phyloP scores from a whole-genome alignment of 345 rosid species.

The Camelina sativa region DNA sequence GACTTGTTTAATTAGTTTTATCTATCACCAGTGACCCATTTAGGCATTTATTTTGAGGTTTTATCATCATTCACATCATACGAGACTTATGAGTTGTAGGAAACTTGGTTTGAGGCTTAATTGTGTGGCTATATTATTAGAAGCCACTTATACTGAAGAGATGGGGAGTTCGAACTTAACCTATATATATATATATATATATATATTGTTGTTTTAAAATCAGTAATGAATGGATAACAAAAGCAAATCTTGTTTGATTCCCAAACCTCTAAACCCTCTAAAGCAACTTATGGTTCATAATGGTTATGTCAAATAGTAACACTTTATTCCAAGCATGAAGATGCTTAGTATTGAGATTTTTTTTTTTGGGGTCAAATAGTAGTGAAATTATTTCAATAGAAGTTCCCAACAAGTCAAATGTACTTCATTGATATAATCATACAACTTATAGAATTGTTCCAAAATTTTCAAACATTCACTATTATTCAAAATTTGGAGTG shows the following conservation, averaged over 20 bases:
- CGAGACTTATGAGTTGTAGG: too few relatives aligned
- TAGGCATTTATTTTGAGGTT: too few relatives aligned
- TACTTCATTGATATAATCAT: neutral
- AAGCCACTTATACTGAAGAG: neutral
- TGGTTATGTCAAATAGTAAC: neutral
- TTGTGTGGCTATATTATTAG: neutral
- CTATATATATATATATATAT: neutral
- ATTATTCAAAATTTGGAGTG: neutral
- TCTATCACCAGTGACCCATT: too few relatives aligned
- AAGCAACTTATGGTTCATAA: too few relatives aligned
- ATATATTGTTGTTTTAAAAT: neutral
- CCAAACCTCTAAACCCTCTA: neutral
- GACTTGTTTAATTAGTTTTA: too few relatives aligned
- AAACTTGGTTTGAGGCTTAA: conserved; percentile 4
- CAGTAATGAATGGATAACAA: neutral
- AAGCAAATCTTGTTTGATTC: neutral
- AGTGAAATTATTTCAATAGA: neutral
- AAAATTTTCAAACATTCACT: neutral
- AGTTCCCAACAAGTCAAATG: neutral
- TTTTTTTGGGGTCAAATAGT: too few relatives aligned
- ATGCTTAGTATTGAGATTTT: neutral
- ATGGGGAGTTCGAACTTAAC: neutral
- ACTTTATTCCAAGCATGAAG: neutral
- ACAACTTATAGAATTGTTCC: neutral
- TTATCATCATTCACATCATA: too few relatives aligned